Percentiles rank a stretch among this genome's conserved stretches.
These are phyloP conservation scores for Asterochloris sp. DNA, from an alignment of 139 green algal species.

Conservation along the genomic window DNA sequence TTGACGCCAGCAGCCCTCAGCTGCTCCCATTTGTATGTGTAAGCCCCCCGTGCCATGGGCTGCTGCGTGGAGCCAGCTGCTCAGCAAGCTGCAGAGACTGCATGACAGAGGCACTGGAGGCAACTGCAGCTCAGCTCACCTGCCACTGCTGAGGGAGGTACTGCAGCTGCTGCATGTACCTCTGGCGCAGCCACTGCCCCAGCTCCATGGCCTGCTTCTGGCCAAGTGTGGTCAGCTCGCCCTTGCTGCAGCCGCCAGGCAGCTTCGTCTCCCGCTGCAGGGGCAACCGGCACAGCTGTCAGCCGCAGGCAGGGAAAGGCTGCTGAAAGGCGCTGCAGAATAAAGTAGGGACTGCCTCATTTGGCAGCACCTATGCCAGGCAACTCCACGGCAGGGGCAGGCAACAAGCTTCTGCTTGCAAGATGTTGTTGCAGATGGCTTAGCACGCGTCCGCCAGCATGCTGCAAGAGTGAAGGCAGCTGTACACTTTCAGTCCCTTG, in stretches of 20 bases:
- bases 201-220: slow-evolving; percentile 62
- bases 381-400: neutral
- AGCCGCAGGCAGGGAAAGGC: neutral
- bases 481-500: too few species aligned
- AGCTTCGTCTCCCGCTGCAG: slow-evolving; percentile 32
- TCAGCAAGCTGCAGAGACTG: too few species aligned
- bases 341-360: neutral
- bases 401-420: neutral
- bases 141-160: slow-evolving; percentile 46
- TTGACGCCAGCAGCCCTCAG: too few species aligned
- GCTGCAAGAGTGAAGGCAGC: neutral
- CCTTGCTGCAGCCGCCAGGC: slow-evolving; percentile 61
- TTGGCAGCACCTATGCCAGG: neutral
- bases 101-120: too few species aligned
- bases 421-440: neutral
- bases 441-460: neutral
- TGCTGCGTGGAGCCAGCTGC: too few species aligned
- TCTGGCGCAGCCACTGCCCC: slow-evolving; percentile 54
- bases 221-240: slow-evolving; percentile 66
- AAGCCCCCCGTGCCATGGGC: too few species aligned
- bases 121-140: neutral
- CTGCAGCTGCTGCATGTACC: slow-evolving; percentile 38
- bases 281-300: too few species aligned
- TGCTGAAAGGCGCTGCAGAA: neutral
- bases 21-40: too few species aligned